Evolutionary conservation across 257 asterid species (phyloP).

Genomic region (Cordia subcordata): DNA sequence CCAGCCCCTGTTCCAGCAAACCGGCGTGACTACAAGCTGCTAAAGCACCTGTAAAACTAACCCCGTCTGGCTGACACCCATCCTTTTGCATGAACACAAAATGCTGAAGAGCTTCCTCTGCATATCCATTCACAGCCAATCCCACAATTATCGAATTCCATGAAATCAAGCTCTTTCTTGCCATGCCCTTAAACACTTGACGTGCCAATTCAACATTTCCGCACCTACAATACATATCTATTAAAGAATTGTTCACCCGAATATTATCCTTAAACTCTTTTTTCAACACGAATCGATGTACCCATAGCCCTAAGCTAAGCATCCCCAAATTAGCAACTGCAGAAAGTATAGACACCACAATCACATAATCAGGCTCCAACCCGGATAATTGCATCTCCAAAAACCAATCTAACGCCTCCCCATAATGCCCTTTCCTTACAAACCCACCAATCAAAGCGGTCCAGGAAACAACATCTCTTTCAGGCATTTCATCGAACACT

Average conservation of each 20-base stretch:
- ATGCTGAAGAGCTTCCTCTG: conserved; percentile 45
- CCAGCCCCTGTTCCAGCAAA: conserved; percentile 43
- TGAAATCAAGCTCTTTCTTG: conserved; percentile 51
- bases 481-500: conserved; percentile 72
- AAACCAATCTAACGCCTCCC: conserved; percentile 62
- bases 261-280: conserved; percentile 29
- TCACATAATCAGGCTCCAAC: conserved; percentile 58
- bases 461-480: conserved; percentile 70
- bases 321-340: conserved; percentile 69
- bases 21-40: conserved; percentile 88
- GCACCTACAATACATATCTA: conserved; percentile 77
- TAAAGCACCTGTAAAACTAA: conserved; percentile 78
- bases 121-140: conserved; percentile 58
- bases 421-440: conserved; percentile 45
- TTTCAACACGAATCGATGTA: conserved; percentile 41
- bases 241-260: conserved; percentile 51
- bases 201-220: conserved; percentile 61
- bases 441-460: conserved; percentile 70
- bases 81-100: conserved; percentile 43
- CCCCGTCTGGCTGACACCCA: conserved; percentile 57
- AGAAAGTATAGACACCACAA: conserved; percentile 51
- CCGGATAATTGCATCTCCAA: conserved; percentile 56
- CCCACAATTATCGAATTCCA: conserved; percentile 80
- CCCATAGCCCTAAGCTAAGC: conserved; percentile 68
- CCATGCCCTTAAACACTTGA: conserved; percentile 56